phyloP scores from a whole-genome alignment of 202 grass and related monocot species.

The Panicum virgatum region DNA sequence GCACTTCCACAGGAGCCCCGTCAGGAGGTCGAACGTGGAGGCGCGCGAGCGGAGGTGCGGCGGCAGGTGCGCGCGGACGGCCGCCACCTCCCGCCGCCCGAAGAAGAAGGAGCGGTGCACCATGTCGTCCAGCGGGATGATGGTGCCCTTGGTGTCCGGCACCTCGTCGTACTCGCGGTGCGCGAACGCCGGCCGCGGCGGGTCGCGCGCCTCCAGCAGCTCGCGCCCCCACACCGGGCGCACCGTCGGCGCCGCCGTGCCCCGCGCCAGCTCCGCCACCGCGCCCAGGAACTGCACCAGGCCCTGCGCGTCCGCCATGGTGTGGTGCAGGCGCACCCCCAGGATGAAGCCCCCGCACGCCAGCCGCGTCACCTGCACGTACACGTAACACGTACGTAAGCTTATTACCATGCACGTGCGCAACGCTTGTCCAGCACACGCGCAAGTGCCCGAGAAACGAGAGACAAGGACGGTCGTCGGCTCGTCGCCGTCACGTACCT shows the following conservation, averaged over 20 bases:
- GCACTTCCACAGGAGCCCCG: constrained; percentile 69
- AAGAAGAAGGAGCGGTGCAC: constrained; percentile 84
- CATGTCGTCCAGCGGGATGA: constrained; percentile 93
- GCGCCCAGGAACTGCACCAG: constrained; percentile 75
- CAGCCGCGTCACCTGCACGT: constrained; percentile 71
- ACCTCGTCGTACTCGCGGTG: constrained; percentile 89
- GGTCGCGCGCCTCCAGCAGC: constrained; percentile 52
- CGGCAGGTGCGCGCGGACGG: constrained; percentile 50
- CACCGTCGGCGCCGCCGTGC: constrained; percentile 44
- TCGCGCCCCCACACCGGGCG: constrained; percentile 59
- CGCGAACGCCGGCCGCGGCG: constrained; percentile 44
- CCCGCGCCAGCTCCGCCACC: constrained; percentile 70
- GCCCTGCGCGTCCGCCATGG: constrained; percentile 77
- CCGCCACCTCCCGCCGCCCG: constrained; percentile 46
- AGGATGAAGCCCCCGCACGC: constrained; percentile 81
- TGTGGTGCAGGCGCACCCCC: constrained; percentile 66
- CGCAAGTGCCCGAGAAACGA: background rate
- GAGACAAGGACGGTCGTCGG: background rate
- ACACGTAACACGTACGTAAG: no score
- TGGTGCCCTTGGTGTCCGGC: constrained; percentile 72
- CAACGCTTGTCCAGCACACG: background rate
- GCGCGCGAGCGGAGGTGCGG: constrained; percentile 37
- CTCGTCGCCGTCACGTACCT: constrained; percentile 34
- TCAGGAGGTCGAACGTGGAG: constrained; percentile 83
- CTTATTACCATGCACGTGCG: background rate